Evolutionary conservation across 768 basidiomycete species (phyloP).

Genomic region (Suillus fuscotomentosus): DNA sequence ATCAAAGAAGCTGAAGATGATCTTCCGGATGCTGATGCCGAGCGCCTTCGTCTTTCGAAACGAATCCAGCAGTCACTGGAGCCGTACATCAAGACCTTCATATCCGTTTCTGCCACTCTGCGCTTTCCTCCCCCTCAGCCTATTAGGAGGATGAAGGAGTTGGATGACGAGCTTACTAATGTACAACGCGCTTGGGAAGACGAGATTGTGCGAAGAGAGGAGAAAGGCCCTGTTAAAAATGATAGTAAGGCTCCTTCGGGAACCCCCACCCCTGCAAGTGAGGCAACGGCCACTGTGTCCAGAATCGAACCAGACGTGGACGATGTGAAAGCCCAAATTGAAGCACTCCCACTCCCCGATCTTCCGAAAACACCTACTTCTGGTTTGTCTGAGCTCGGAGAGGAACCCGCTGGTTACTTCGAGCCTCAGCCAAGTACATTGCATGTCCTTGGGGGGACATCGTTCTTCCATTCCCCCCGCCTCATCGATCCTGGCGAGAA

Average conservation of each 20-base stretch:
- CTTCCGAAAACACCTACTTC: slow-evolving; percentile 38
- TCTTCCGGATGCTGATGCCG: slow-evolving; percentile 70
- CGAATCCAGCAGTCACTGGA: slow-evolving; percentile 82
- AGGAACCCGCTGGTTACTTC: slow-evolving; percentile 43
- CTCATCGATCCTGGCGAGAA: slow-evolving; percentile 28
- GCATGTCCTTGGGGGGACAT: slow-evolving; percentile 28
- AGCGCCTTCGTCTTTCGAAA: slow-evolving; percentile 64
- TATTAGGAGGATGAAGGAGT: slow-evolving; percentile 81
- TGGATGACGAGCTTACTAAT: slow-evolving; percentile 73
- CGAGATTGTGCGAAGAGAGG: slow-evolving; percentile 76
- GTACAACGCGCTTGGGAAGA: slow-evolving; percentile 85
- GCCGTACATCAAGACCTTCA: slow-evolving; percentile 81
- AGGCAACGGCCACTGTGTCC: slow-evolving; percentile 16
- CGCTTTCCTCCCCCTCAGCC: slow-evolving; percentile 92
- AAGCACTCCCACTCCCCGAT: slow-evolving; percentile 41
- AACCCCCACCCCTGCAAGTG: slow-evolving; percentile 30
- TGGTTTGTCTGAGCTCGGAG: slow-evolving; percentile 25
- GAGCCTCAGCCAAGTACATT: slow-evolving; percentile 32
- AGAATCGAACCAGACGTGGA: slow-evolving; percentile 27
- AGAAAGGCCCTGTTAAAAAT: slow-evolving; percentile 38
- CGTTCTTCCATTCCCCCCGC: slow-evolving; percentile 31
- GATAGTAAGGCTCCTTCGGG: slow-evolving; percentile 18
- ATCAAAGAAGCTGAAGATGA: slow-evolving; percentile 40
- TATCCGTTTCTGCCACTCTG: slow-evolving; percentile 91
- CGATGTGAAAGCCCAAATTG: slow-evolving; percentile 70